phyloP scores from a whole-genome alignment of 1,139 yeast species.

The Zygosaccharomyces pseudobailii region DNA sequence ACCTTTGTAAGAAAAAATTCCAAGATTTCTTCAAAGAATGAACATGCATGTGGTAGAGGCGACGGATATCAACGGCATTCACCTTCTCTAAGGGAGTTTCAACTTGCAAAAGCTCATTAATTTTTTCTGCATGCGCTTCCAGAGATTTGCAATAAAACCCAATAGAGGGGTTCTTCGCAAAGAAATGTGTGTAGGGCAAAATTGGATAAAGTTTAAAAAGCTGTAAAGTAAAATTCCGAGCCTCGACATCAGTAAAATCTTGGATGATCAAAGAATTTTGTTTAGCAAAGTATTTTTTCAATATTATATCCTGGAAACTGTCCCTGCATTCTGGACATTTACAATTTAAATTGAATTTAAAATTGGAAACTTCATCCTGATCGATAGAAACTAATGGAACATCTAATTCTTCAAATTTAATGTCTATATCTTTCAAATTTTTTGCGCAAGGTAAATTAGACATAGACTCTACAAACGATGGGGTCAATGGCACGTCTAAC shows the following conservation, averaged over 20 bases:
- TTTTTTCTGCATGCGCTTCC: constrained; percentile 17
- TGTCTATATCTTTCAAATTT: constrained; percentile 24
- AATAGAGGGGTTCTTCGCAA: constrained; percentile 26
- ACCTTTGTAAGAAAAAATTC: constrained; percentile 23
- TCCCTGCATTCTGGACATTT: constrained; percentile 26
- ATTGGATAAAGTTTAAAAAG: constrained; percentile 28
- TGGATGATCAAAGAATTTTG: constrained; percentile 18
- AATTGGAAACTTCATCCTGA: constrained; percentile 20
- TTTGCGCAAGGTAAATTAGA: constrained; percentile 15
- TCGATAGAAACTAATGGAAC: constrained; percentile 20
- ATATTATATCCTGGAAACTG: constrained; percentile 20
- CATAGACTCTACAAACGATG: constrained; percentile 14
- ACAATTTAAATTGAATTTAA: constrained; percentile 22
- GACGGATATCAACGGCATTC: constrained; percentile 18
- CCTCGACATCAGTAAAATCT: constrained; percentile 19
- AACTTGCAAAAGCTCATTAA: constrained; percentile 19
- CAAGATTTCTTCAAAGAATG: constrained; percentile 30
- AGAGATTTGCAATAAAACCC: constrained; percentile 25
- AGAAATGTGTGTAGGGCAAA: constrained; percentile 25
- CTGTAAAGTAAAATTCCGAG: constrained; percentile 24
- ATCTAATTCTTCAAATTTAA: constrained; percentile 21
- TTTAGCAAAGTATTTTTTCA: constrained; percentile 24
- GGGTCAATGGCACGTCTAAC: constrained; percentile 21
- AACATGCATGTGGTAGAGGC: constrained; percentile 26
- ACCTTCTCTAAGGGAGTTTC: constrained; percentile 7